phyloP scores from a whole-genome alignment of 176 grass and related monocot species.

The Hordeum marinum region DNA sequence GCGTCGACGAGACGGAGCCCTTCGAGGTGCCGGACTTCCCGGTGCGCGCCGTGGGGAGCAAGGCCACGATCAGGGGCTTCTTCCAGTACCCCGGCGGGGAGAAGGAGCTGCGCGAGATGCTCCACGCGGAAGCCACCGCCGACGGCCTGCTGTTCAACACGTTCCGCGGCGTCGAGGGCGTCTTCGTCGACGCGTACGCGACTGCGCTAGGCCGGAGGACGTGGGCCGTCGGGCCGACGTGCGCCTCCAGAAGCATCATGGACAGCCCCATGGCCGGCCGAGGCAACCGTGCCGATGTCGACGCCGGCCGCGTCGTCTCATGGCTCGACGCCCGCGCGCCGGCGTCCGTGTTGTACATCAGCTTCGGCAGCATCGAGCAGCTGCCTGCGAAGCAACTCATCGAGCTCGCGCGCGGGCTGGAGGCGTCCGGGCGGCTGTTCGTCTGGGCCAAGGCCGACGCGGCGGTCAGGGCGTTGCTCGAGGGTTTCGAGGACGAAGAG shows the following conservation, averaged over 20 bases:
- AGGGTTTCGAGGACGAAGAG: too few relatives aligned
- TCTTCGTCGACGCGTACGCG: constrained; percentile 31
- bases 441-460: constrained; percentile 26
- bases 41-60: not conserved
- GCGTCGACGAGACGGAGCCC: constrained; percentile 2
- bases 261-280: not conserved
- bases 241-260: not conserved
- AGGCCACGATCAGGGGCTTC: constrained; percentile 19
- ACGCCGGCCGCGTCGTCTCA: not conserved
- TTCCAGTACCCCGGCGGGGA: constrained; percentile 13
- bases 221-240: constrained; percentile 40
- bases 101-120: not conserved
- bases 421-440: constrained; percentile 31
- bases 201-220: constrained; percentile 12
- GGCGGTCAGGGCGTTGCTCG: not conserved
- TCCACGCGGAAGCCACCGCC: constrained; percentile 26
- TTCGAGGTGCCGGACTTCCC: constrained; percentile 32
- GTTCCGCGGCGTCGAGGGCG: constrained; percentile 29
- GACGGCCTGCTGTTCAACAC: constrained; percentile 50
- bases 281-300: constrained; percentile 12
- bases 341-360: constrained; percentile 40
- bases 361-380: constrained; percentile 33
- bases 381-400: constrained; percentile 17
- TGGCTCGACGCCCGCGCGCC: constrained; percentile 36
- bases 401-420: constrained; percentile 33